phyloP scores from a whole-genome alignment of 768 basidiomycete species.

The Gymnopilus junonius region DNA sequence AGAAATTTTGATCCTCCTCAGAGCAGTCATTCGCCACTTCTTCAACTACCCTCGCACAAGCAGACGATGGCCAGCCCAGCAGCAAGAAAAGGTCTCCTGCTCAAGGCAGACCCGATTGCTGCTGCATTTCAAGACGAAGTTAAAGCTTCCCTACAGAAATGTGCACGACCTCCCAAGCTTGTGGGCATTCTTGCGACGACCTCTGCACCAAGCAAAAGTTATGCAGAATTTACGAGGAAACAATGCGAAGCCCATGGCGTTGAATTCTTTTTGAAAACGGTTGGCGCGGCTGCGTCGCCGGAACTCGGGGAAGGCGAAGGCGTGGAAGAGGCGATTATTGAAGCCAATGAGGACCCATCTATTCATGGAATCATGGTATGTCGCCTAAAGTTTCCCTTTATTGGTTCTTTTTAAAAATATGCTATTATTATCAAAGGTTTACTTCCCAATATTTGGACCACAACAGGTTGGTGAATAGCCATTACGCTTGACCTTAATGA shows the following conservation, averaged over 20 bases:
- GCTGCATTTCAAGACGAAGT: conserved; percentile 74
- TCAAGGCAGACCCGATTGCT: conserved; percentile 81
- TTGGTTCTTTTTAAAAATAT: not conserved
- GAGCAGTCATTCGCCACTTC: not conserved
- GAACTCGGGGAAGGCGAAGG: conserved; percentile 80
- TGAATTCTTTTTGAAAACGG: conserved; percentile 77
- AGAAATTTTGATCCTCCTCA: not conserved
- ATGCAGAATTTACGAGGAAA: conserved; percentile 90
- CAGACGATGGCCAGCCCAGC: conserved; percentile 17
- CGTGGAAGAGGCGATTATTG: conserved; percentile 94
- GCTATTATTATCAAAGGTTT: conserved; percentile 59
- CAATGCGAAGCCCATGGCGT: conserved; percentile 91
- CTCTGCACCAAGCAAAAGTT: conserved; percentile 77
- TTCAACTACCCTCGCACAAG: not conserved
- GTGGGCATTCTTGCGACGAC: conserved; percentile 92
- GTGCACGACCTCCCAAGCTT: conserved; percentile 63
- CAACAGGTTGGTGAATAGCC: conserved; percentile 65
- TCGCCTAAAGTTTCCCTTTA: conserved; percentile 6
- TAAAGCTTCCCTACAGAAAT: conserved; percentile 43
- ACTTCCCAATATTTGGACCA: conserved; percentile 94
- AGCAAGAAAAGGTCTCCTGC: conserved; percentile 70
- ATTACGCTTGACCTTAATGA: not conserved
- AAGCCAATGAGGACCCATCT: conserved; percentile 85
- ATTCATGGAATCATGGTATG: conserved; percentile 96
- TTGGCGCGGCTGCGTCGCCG: conserved; percentile 62